Evolutionary conservation across 768 basidiomycete species (phyloP), one percentile per base, ranked within the genome.

Genomic region (Saitozyma podzolica): DNA sequence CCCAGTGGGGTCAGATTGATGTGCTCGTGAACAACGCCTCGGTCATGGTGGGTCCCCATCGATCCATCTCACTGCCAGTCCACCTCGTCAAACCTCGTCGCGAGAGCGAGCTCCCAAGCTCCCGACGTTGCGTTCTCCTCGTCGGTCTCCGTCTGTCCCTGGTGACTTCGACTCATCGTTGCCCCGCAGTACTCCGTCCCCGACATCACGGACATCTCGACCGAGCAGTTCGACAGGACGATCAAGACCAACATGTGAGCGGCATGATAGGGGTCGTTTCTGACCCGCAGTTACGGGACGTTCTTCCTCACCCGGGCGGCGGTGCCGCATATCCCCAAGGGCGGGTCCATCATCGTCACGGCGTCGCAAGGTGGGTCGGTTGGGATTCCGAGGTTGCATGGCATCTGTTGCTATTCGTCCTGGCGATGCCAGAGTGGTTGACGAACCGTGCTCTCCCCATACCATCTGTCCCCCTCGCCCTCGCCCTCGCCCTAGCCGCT

Each of bases 11-110:
- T 10, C 61, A 67, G 58, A 73, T 86, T 50, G 84, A 87, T 68
- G 80, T 87, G 52, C 78, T 87, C 55, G 85, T 87, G 61, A 86
- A 86, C 77, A 86, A 87, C 73, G 85, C 85, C 17, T 82, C 81
- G 48, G 84, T 85, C 68, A 64, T 74, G 76, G 73, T 75, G 57
- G 80, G 80, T 60, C 79, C 0, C 17, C 14, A 40, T 45, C 81
- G 58, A 29, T 29, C 29, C 29, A 29, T 29, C 29, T 29, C 29
- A 29, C 29, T 29, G 29, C 29, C 29, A n/a, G 29, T 29, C 2
- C 29, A 29, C 29, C 29, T 29, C 29, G 29, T 29, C 29, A 29
- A 2, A 29, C 29, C 29, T 29, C 29, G 29, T 29, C 29, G 29
- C 29, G 29, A 29, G 5, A 29, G 2, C 29, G 29, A 2, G 29